Percentiles rank a stretch among this genome's conserved stretches.
Evolutionary conservation across 2,329 filamentous ascomycete species (phyloP).

Genomic region (Piedraia hortae): DNA sequence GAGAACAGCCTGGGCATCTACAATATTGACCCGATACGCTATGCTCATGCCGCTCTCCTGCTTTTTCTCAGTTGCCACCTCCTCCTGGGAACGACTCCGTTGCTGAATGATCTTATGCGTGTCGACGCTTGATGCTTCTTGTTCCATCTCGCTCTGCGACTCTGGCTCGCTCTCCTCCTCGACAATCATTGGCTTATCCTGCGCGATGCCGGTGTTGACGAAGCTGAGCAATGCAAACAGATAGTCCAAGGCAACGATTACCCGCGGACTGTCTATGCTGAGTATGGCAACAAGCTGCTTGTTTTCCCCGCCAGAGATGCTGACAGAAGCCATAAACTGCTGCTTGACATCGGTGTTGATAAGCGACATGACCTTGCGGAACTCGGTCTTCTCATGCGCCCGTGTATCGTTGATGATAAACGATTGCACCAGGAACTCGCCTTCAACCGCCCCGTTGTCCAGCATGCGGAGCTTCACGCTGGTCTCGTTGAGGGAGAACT

Average conservation of each 20-base stretch:
- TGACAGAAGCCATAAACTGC: constrained; percentile 93
- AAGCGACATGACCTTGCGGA: constrained; percentile 90
- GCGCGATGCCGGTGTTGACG: constrained; percentile 36
- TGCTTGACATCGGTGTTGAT: constrained; percentile 78
- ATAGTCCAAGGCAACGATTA: constrained; percentile 92
- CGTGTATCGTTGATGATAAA: constrained; percentile 88
- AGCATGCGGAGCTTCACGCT: constrained; percentile 79
- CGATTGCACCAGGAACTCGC: constrained; percentile 74
- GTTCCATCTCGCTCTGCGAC: constrained; percentile 20
- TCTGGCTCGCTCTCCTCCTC: constrained; percentile 27
- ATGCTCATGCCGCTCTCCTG: constrained; percentile 34
- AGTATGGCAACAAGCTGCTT: constrained; percentile 68
- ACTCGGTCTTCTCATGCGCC: constrained; percentile 75
- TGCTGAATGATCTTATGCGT: too few species aligned
- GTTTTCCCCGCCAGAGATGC: constrained; percentile 64
- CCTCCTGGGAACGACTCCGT: too few species aligned
- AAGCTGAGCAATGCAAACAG: constrained; percentile 73
- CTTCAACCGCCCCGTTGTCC: constrained; percentile 71
- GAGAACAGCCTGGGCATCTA: constrained; percentile 86
- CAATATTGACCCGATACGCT: constrained; percentile 75
- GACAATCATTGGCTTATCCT: constrained; percentile 27
- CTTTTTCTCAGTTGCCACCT: constrained; percentile 8
- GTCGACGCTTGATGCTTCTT: constrained; percentile 19
- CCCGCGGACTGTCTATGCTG: constrained; percentile 74
- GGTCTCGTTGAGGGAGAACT: constrained; percentile 82